Percentiles rank a stretch among this genome's conserved stretches.
Evolutionary conservation across 2,329 filamentous ascomycete genomes (phyloP).

Genomic region (Phialophora chinensis): DNA sequence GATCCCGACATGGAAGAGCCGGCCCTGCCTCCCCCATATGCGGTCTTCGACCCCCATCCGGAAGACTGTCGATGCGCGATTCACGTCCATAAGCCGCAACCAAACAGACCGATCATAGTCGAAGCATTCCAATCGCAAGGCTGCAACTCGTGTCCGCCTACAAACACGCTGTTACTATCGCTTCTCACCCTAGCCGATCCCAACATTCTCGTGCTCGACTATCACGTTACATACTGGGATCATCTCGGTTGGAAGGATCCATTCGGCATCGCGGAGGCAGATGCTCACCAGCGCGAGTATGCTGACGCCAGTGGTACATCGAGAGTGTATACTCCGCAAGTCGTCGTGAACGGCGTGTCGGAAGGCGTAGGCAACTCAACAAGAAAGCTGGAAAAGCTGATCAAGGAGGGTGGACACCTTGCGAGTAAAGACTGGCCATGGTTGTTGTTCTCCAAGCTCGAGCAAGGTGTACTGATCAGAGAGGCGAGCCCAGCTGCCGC

Average conservation of each 20-base stretch:
- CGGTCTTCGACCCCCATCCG: conserved; percentile 20
- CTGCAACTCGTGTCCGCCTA: conserved; percentile 23
- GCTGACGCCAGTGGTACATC: conserved; percentile 15
- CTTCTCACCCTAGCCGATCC: conserved; percentile 23
- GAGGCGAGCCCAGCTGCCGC: conserved; percentile 14
- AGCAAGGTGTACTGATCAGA: conserved; percentile 15
- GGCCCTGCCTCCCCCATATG: conserved; percentile 14
- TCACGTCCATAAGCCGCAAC: conserved; percentile 16
- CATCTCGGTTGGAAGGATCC: conserved; percentile 28
- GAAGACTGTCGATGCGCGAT: conserved; percentile 22
- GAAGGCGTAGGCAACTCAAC: conserved; percentile 23
- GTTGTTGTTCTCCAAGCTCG: conserved; percentile 21
- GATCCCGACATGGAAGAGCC: conserved; percentile 15
- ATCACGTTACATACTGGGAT: conserved; percentile 30
- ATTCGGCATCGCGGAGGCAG: conserved; percentile 17
- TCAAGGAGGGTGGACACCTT: conserved; percentile 15
- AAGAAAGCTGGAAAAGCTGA: conserved; percentile 18
- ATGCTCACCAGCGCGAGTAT: conserved; percentile 23
- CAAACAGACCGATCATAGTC: conserved; percentile 18
- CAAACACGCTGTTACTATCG: conserved; percentile 20
- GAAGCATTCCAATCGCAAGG: conserved; percentile 23
- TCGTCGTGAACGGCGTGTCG: conserved; percentile 26
- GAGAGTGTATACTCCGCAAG: conserved; percentile 27
- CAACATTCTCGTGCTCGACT: conserved; percentile 27
- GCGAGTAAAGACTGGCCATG: conserved; percentile 21